These are phyloP conservation scores for Penicillium sclerotigenum DNA, from an alignment of 2,329 filamentous ascomycete genomes.

Conservation along the genomic window DNA sequence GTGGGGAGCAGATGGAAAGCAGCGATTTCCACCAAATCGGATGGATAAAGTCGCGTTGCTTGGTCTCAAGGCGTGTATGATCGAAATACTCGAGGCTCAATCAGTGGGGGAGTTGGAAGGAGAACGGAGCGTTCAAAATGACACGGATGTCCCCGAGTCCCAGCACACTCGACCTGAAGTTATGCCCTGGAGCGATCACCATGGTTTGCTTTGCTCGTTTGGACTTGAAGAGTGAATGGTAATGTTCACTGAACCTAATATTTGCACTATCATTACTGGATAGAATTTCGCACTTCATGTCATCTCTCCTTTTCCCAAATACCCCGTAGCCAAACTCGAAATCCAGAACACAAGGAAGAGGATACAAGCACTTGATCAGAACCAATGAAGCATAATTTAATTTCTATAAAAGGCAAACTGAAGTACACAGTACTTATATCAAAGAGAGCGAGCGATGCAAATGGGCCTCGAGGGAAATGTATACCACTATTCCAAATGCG, in stretches of 20 bases:
- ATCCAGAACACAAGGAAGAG: neutral
- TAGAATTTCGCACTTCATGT: neutral
- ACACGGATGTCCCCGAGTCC: neutral
- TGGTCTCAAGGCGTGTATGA: slow-evolving; percentile 20
- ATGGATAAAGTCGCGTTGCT: slow-evolving; percentile 40
- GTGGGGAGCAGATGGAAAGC: slow-evolving; percentile 38
- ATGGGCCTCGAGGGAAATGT: neutral
- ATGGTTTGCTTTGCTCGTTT: slow-evolving; percentile 1
- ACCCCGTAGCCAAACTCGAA: neutral
- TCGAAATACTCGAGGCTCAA: slow-evolving; percentile 2
- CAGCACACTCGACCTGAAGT: neutral
- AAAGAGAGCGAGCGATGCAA: neutral
- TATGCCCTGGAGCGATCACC: neutral
- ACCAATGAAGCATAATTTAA: neutral
- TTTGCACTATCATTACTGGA: neutral
- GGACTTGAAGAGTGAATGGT: neutral
- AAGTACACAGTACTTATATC: neutral
- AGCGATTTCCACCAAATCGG: slow-evolving; percentile 33
- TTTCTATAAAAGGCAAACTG: neutral
- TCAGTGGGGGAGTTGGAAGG: neutral
- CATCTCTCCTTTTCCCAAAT: neutral
- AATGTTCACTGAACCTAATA: neutral
- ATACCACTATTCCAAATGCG: neutral
- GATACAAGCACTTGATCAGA: too few species aligned
- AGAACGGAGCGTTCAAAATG: too few species aligned